Conservation (phyloP, 148 eudicot species). For the Nepenthes mirabilis region DNA sequence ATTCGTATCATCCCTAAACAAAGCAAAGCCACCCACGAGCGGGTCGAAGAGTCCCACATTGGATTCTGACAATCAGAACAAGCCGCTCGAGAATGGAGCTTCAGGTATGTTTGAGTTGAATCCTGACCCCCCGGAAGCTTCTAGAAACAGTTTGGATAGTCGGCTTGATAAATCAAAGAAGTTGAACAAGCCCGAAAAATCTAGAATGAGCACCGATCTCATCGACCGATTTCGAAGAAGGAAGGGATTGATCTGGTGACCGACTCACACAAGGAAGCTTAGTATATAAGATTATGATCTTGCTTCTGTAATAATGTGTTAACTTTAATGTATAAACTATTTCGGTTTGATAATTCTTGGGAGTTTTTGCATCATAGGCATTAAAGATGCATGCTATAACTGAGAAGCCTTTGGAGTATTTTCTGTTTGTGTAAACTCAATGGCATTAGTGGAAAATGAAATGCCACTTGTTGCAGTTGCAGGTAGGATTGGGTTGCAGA, state of each 20-base stretch:
- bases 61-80: slow-evolving; percentile 10
- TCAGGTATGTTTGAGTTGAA: slow-evolving; percentile 31
- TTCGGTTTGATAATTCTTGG: too few relatives aligned
- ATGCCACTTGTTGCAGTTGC: too few relatives aligned
- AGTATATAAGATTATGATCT: too few relatives aligned
- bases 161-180: slow-evolving; percentile 76
- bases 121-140: slow-evolving; percentile 42
- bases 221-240: slow-evolving; percentile 58
- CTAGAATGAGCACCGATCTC: slow-evolving; percentile 74
- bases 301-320: too few relatives aligned
- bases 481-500: too few relatives aligned
- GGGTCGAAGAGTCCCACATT: slow-evolving; percentile 23
- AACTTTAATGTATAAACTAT: too few relatives aligned
- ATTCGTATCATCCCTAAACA: slow-evolving; percentile 57
- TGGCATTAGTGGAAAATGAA: too few relatives aligned
- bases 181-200: slow-evolving; percentile 61
- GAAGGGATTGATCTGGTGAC: slow-evolving; percentile 77
- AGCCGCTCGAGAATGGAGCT: slow-evolving; percentile 20
- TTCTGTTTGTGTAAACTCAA: too few relatives aligned
- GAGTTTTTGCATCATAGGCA: too few relatives aligned
- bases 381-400: too few relatives aligned
- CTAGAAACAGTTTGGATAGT: slow-evolving; percentile 91
- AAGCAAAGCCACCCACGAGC: slow-evolving; percentile 27
- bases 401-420: too few relatives aligned
- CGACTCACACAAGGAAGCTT: background rate